Base-by-base conservation (phyloP, 805 yeast genomes). In the Jamesozyma rosinii region DNA sequence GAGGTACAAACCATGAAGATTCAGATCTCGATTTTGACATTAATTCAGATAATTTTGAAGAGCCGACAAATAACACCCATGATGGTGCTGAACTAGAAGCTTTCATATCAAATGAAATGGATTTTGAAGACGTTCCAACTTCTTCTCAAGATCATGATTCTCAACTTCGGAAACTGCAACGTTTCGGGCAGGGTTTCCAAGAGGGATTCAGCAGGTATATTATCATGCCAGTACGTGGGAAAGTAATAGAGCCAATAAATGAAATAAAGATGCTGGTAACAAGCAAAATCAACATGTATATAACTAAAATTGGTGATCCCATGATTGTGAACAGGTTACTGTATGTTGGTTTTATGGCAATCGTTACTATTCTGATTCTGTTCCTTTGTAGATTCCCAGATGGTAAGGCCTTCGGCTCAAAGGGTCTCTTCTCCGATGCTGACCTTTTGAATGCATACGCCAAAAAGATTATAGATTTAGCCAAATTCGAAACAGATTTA, bases 301-400 rank as follows among this genome's bases (percentile, higher is more conserved):
- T 88, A 13, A 68, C 79, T n/a, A 72, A 74, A 46, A 50, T 83
- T 17, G 95, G 95, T 4, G 86, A 88, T 54, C 95, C 95, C 4
- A 64, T 86, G 38, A 80, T 89, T 32, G 77, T 87, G 18, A 82
- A 81, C 51, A 67, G 96, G 37, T 67, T 88, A 20, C 55, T 83
- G 0, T 85, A 85, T 52, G 82, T 89, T 9, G 50, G 77, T 2
- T 55, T 79, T 35, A 73, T 85, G 44, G 73, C 83, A 14, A 43
- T 67, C 0, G 50, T 80, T 2, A 64, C 83, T 3, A 77, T 77
- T 49, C 53, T 72, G 9, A 66, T 83, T 2, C 69, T 84, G 3
- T 60, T 71, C 33, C 70, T 78, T 39, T 82, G 81, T 4, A 46
- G 72, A 11, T 57, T 75, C 41, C 72, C 80, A 1, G 60, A 58